These are phyloP conservation scores for Scolecobasidium constrictum DNA, from an alignment of 2,329 filamentous ascomycete genomes.

Conservation along the genomic window DNA sequence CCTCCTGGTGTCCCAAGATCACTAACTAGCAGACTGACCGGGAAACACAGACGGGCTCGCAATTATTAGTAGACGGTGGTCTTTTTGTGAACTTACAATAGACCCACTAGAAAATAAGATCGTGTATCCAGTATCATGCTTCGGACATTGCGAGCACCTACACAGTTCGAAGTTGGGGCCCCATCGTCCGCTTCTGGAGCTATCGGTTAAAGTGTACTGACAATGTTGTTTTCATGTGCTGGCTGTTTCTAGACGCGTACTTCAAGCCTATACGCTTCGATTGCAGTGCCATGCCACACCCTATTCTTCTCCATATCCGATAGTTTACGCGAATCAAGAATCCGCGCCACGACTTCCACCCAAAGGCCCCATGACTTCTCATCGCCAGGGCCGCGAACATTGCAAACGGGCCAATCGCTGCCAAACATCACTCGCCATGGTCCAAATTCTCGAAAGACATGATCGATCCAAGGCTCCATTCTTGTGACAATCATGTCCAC, in stretches of 20 bases:
- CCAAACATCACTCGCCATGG: conserved; percentile 72
- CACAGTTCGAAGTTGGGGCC: no score
- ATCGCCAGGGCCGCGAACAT: conserved; percentile 47
- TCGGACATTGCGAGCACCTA: no score
- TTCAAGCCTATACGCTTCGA: conserved; percentile 50
- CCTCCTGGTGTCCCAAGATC: background rate
- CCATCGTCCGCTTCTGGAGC: no score
- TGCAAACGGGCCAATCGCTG: conserved; percentile 90
- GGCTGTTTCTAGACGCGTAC: background rate
- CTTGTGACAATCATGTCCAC: conserved; percentile 50
- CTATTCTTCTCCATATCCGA: conserved; percentile 49
- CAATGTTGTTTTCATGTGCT: no score
- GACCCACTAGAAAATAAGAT: conserved; percentile 1
- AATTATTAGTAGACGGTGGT: conserved; percentile 78
- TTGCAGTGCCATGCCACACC: conserved; percentile 64
- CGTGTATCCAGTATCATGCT: no score
- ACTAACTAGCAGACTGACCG: background rate
- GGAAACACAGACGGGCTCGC: conserved; percentile 52
- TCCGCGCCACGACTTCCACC: conserved; percentile 56
- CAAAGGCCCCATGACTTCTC: conserved; percentile 63
- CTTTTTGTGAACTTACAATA: conserved; percentile 82
- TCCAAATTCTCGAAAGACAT: conserved; percentile 60
- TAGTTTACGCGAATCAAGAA: conserved; percentile 44
- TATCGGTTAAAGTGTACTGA: no score
- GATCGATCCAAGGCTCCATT: conserved; percentile 58